A percentile compares a stretch with the other conserved stretches of the same genome.
phyloP scores from a whole-genome alignment of 2,329 filamentous ascomycete species.

The Paramyrothecium roridum region DNA sequence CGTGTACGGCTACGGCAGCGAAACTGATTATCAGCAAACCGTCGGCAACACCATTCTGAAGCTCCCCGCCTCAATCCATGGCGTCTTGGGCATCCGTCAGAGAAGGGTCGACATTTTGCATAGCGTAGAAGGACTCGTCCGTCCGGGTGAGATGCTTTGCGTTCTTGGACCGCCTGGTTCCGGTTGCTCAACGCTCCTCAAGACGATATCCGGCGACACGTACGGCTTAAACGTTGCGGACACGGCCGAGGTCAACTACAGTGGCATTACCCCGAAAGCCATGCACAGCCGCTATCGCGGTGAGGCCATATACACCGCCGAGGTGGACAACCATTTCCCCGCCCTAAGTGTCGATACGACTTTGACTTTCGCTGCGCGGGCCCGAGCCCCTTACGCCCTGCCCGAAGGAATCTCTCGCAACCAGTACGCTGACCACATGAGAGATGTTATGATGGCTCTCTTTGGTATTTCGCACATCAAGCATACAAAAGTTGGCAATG shows the following conservation, averaged over 20 bases:
- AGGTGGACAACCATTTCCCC: slow-evolving; percentile 42
- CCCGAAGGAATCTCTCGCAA: slow-evolving; percentile 38
- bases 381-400: slow-evolving; percentile 42
- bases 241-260: too few species aligned
- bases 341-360: slow-evolving; percentile 52
- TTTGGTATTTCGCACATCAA: slow-evolving; percentile 53
- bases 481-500: slow-evolving; percentile 51
- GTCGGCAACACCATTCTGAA: too few species aligned
- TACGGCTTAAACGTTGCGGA: slow-evolving; percentile 59
- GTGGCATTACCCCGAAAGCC: too few species aligned
- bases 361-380: slow-evolving; percentile 56
- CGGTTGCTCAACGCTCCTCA: slow-evolving; percentile 64
- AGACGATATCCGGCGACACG: slow-evolving; percentile 50
- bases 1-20: too few species aligned
- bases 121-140: slow-evolving; percentile 48
- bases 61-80: too few species aligned
- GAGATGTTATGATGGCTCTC: slow-evolving; percentile 52
- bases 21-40: too few species aligned
- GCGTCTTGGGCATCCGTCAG: too few species aligned
- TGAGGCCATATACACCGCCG: slow-evolving; percentile 64
- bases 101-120: slow-evolving; percentile 25
- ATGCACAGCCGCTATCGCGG: slow-evolving; percentile 50
- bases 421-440: slow-evolving; percentile 43
- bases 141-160: slow-evolving; percentile 53
- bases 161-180: slow-evolving; percentile 45